Percentiles rank a stretch among this genome's conserved stretches.
Evolutionary conservation across 129 eudicot genomes (phyloP).

Genomic region (Flaveria linearis): DNA sequence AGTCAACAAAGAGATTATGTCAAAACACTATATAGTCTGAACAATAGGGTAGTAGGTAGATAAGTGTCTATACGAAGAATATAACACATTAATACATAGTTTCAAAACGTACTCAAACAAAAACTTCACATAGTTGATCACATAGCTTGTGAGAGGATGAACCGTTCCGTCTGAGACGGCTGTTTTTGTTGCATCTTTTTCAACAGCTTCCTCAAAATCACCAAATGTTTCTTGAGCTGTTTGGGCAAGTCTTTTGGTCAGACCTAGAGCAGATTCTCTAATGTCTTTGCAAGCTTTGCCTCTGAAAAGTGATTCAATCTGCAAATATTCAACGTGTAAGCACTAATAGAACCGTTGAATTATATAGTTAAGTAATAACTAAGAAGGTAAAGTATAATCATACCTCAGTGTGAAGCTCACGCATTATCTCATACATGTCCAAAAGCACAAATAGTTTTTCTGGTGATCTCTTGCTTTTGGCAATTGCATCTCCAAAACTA

Average conservation of each 20-base stretch:
- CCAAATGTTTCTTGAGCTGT: constrained; percentile 96
- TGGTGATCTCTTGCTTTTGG: constrained; percentile 97
- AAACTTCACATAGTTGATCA: constrained; percentile 94
- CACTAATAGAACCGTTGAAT: background rate
- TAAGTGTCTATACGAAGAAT: background rate
- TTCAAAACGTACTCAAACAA: constrained; percentile 78
- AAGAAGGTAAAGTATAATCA: constrained; percentile 8
- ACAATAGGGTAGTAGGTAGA: background rate
- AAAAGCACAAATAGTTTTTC: constrained; percentile 92
- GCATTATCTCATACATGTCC: constrained; percentile 99
- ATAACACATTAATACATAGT: background rate
- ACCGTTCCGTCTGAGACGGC: constrained; percentile 96
- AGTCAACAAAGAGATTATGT: constrained; percentile 12
- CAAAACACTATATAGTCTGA: background rate
- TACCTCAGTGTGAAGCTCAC: constrained; percentile 97
- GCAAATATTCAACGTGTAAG: constrained; percentile 30
- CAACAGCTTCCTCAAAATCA: constrained; percentile 99
- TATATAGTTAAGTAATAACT: background rate
- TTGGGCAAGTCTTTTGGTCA: constrained; percentile 94
- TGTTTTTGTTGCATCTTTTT: constrained; percentile 98
- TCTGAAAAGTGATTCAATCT: constrained; percentile 82
- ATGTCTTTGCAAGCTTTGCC: constrained; percentile 89
- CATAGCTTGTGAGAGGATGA: constrained; percentile 99
- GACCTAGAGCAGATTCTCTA: constrained; percentile 86
- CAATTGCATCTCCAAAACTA: constrained; percentile 98